Percentiles rank a stretch among this genome's conserved stretches.
phyloP scores from a whole-genome alignment of 2,329 filamentous ascomycete species.

The Ophiocordyceps camponoti-rufipedis region DNA sequence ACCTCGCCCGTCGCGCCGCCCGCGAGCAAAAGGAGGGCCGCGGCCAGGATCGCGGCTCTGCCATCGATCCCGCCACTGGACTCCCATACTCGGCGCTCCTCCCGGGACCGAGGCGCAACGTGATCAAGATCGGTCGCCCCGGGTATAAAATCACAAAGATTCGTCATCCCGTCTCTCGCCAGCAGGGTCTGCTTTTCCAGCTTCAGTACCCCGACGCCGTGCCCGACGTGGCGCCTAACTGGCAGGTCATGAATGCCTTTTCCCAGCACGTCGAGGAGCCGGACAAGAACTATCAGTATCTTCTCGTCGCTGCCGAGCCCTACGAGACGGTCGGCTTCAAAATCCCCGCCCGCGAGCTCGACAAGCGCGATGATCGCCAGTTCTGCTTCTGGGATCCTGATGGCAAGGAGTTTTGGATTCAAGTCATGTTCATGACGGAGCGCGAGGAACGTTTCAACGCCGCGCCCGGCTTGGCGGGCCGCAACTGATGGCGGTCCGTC shows the following conservation, averaged over 20 bases:
- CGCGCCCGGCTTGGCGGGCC: conserved; percentile 38
- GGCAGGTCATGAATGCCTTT: conserved; percentile 95
- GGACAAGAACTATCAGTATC: conserved; percentile 86
- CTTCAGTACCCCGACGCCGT: conserved; percentile 87
- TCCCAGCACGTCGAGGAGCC: conserved; percentile 91
- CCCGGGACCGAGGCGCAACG: conserved; percentile 53
- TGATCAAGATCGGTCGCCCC: conserved; percentile 87
- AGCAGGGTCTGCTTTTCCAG: conserved; percentile 88
- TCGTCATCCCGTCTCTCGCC: conserved; percentile 69
- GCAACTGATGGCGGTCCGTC: conserved; percentile 15
- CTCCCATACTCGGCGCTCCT: conserved; percentile 59
- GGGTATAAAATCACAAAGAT: conserved; percentile 98
- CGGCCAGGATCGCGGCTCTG: conserved; percentile 22
- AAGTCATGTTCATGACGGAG: conserved; percentile 97
- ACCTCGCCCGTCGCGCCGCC: conserved; percentile 87
- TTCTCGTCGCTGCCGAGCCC: conserved; percentile 87
- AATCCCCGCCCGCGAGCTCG: conserved; percentile 81
- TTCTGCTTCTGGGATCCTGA: conserved; percentile 95
- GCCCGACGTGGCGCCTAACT: conserved; percentile 55
- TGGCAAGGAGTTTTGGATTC: conserved; percentile 92
- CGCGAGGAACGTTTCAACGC: conserved; percentile 74
- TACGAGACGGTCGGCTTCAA: conserved; percentile 98
- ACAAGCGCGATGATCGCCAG: conserved; percentile 71
- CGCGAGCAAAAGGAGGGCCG: conserved; percentile 84
- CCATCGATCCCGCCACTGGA: conserved; percentile 45